Conservation (phyloP, 805 yeast species). For the baker's yeast (Saccharomyces cerevisiae) region DNA sequence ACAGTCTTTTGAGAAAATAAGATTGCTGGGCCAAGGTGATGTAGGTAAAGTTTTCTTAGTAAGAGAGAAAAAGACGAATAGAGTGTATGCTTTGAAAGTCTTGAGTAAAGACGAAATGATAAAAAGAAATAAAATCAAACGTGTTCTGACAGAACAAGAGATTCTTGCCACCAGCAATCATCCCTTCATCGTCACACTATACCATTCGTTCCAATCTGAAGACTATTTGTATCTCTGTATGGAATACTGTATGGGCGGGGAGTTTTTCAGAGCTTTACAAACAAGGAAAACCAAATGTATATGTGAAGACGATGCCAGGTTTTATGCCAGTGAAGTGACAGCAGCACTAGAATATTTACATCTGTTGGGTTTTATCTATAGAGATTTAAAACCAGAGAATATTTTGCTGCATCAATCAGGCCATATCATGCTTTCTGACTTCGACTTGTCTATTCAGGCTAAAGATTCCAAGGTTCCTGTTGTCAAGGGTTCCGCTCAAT, state of each 20-base stretch:
- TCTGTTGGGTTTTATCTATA: constrained; percentile 91
- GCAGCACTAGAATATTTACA: constrained; percentile 95
- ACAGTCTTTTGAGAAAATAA: constrained; percentile 78
- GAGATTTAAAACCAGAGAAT: constrained; percentile 95
- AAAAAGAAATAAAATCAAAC: constrained; percentile 84
- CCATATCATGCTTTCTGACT: constrained; percentile 95
- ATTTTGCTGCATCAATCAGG: constrained; percentile 92
- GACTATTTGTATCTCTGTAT: constrained; percentile 87
- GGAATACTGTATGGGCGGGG: constrained; percentile 99
- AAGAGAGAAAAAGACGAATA: constrained; percentile 65
- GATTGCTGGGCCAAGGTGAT: constrained; percentile 92
- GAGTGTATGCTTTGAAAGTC: constrained; percentile 87
- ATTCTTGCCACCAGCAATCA: constrained; percentile 91
- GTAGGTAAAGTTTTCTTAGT: constrained; percentile 95
- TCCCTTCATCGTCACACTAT: constrained; percentile 92
- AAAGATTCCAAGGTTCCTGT: constrained; percentile 69
- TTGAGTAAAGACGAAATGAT: constrained; percentile 89
- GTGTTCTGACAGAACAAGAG: constrained; percentile 95
- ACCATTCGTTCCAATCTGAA: constrained; percentile 93
- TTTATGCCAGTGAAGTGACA: constrained; percentile 93
- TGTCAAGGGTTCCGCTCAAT: constrained; percentile 23
- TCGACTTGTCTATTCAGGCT: constrained; percentile 87
- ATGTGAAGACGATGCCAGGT: constrained; percentile 79
- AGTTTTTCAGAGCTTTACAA: constrained; percentile 91
- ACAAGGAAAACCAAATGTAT: constrained; percentile 82